Evolutionary conservation across 139 green algal species (phyloP).

Genomic region (Axilococcus clingmanii): DNA sequence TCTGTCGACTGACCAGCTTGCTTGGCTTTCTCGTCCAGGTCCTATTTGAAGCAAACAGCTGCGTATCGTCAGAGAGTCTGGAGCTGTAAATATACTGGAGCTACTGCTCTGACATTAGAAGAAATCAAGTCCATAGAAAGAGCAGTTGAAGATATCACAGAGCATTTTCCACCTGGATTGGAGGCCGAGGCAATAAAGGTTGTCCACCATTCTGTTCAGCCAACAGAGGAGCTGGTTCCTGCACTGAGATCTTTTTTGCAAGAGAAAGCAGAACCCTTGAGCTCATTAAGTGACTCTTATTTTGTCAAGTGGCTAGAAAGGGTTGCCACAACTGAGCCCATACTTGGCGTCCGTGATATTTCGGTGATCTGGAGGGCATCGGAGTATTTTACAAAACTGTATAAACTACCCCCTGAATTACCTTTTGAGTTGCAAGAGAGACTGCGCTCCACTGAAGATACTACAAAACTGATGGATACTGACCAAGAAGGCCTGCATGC

Average conservation of each 20-base stretch:
- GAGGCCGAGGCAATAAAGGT: slow-evolving; percentile 22
- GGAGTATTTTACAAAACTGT: slow-evolving; percentile 3
- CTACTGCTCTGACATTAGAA: slow-evolving; percentile 54
- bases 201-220: slow-evolving; percentile 41
- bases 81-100: slow-evolving; percentile 43
- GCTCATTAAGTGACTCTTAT: slow-evolving; percentile 2
- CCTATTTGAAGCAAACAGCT: slow-evolving; percentile 27
- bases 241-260: slow-evolving; percentile 21
- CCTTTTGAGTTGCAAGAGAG: slow-evolving; percentile 19
- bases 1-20: not conserved
- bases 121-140: slow-evolving; percentile 44
- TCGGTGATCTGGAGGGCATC: slow-evolving; percentile 23
- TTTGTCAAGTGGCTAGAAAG: slow-evolving; percentile 20
- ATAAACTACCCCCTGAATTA: slow-evolving; percentile 16
- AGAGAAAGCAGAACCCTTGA: not conserved
- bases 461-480: not conserved
- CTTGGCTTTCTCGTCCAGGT: slow-evolving; percentile 11
- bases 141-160: not conserved
- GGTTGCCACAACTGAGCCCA: slow-evolving; percentile 13
- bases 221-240: slow-evolving; percentile 28
- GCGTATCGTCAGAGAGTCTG: slow-evolving; percentile 48
- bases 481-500: not conserved
- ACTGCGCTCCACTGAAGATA: slow-evolving; percentile 11
- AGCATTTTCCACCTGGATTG: slow-evolving; percentile 22
- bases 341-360: slow-evolving; percentile 25